A percentile compares a stretch with the other conserved stretches of the same genome.
phyloP scores from a whole-genome alignment of 1,284 basidiomycete genomes.

The Veloboletus limbatus region DNA sequence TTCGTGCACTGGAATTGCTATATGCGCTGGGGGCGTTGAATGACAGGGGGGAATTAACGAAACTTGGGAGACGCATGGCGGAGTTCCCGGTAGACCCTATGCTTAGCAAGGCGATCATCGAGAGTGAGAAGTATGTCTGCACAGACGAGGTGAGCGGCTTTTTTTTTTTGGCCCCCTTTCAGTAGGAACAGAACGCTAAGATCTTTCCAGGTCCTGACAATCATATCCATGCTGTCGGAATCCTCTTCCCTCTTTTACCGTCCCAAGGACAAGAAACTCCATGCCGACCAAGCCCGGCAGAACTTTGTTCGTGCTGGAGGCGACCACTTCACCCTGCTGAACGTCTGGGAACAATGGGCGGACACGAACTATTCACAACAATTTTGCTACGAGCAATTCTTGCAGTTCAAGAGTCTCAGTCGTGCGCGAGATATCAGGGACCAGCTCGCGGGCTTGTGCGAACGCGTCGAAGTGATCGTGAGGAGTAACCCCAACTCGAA shows the following conservation, averaged over 20 bases:
- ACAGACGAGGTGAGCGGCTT: conserved; percentile 80
- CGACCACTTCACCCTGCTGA: conserved; percentile 95
- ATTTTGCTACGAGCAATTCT: conserved; percentile 94
- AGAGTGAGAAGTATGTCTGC: conserved; percentile 91
- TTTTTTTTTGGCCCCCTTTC: not conserved
- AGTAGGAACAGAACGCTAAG: not conserved
- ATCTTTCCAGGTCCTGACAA: conserved; percentile 75
- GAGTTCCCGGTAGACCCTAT: conserved; percentile 99
- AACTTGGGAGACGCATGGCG: conserved; percentile 95
- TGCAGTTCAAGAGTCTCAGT: conserved; percentile 95
- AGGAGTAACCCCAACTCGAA: conserved; percentile 85
- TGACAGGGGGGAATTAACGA: conserved; percentile 94
- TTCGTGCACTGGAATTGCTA: conserved; percentile 89
- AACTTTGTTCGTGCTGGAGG: conserved; percentile 96
- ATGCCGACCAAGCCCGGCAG: conserved; percentile 94
- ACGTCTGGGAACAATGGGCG: conserved; percentile 99
- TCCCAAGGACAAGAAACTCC: conserved; percentile 95
- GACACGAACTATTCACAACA: conserved; percentile 95
- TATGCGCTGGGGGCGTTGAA: conserved; percentile 97
- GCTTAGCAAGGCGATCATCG: conserved; percentile 94
- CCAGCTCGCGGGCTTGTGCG: conserved; percentile 92
- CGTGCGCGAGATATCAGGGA: conserved; percentile 96
- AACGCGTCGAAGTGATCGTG: conserved; percentile 93
- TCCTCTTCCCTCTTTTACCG: conserved; percentile 94
- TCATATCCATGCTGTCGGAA: conserved; percentile 97